phyloP scores from a whole-genome alignment of 768 basidiomycete species.

The Tulasnella sp. region DNA sequence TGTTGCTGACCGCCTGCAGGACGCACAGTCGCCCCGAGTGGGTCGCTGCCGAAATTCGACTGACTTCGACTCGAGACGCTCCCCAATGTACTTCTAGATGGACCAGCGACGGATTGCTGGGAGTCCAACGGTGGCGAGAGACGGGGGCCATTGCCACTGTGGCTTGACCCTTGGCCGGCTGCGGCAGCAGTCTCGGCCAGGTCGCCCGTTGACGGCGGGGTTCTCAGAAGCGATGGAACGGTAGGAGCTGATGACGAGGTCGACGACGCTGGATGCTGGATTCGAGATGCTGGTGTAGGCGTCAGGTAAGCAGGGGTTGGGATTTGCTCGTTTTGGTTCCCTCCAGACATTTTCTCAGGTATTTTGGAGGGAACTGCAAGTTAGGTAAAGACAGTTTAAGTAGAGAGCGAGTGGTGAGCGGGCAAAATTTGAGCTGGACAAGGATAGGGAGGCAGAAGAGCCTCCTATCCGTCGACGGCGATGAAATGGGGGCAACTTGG shows the following conservation, averaged over 20 bases:
- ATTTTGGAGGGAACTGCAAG: not conserved
- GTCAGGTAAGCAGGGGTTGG: not conserved
- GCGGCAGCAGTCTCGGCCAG: not conserved
- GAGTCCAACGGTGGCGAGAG: not conserved
- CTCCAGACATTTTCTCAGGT: not conserved
- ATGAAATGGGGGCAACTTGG: not conserved
- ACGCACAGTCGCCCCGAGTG: not conserved
- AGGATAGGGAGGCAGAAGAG: not conserved
- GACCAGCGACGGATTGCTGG: not conserved
- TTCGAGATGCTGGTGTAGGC: not conserved
- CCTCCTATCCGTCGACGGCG: not conserved
- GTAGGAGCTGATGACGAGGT: not conserved
- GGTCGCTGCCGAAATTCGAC: not conserved
- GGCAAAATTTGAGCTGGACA: not conserved
- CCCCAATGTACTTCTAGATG: not conserved
- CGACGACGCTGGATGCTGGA: not conserved
- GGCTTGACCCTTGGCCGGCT: not conserved
- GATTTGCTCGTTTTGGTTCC: not conserved
- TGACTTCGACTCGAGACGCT: not conserved
- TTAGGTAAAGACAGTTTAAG: not conserved
- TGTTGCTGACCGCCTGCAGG: not conserved
- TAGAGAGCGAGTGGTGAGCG: not conserved
- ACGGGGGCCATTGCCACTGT: not conserved
- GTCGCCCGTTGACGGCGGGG: not conserved
- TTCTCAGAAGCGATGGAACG: constrained; percentile 1